Conservation (phyloP, 2,329 filamentous ascomycete species). For the Neocucurbitaria cava region DNA sequence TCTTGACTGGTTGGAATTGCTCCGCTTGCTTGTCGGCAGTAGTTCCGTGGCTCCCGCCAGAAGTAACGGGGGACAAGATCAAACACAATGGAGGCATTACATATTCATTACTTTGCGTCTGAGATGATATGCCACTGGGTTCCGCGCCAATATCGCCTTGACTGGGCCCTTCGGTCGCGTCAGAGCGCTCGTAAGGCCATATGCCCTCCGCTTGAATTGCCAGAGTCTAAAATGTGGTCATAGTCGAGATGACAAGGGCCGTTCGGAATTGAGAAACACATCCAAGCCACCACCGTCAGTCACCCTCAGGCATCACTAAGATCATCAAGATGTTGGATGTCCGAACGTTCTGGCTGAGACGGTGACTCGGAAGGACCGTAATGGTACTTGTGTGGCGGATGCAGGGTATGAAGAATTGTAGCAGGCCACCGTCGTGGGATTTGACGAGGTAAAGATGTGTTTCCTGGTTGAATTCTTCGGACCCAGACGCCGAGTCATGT, state of each 20-base stretch:
- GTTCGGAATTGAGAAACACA: slow-evolving; percentile 18
- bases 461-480: too few relatives aligned
- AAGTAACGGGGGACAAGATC: too few relatives aligned
- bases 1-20: too few relatives aligned
- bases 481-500: too few relatives aligned
- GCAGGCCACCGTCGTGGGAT: too few relatives aligned
- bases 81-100: too few relatives aligned
- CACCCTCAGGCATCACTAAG: slow-evolving; percentile 58
- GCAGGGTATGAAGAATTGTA: slow-evolving; percentile 50
- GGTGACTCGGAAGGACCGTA: slow-evolving; percentile 58
- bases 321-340: slow-evolving; percentile 57
- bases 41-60: too few relatives aligned
- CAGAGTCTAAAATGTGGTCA: slow-evolving; percentile 35
- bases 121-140: slow-evolving; percentile 38
- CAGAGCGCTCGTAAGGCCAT: slow-evolving; percentile 44
- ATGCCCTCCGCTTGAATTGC: slow-evolving; percentile 51
- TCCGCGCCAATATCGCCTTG: slow-evolving; percentile 34
- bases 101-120: not conserved
- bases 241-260: slow-evolving; percentile 30
- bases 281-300: slow-evolving; percentile 35
- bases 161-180: slow-evolving; percentile 25
- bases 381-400: slow-evolving; percentile 52
- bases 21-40: too few relatives aligned
- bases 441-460: too few relatives aligned
- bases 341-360: slow-evolving; percentile 58